A percentile compares a stretch with the other conserved stretches of the same genome.
These are phyloP conservation scores for Casuarina cunninghamiana DNA, from an alignment of 306 rosid species.

Conservation along the genomic window DNA sequence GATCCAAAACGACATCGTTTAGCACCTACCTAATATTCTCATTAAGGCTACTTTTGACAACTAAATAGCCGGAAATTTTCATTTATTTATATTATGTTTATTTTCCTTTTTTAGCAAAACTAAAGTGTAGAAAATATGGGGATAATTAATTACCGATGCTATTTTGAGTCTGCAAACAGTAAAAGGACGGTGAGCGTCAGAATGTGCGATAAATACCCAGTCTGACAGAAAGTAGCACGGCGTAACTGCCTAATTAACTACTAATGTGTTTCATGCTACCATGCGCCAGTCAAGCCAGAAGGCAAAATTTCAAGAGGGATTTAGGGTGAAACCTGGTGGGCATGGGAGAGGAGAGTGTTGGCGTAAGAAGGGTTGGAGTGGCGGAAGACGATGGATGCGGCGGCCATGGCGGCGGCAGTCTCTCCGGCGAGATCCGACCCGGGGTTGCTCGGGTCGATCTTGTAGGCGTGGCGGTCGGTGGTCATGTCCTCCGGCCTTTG, in stretches of 20 bases:
- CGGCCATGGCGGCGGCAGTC: constrained; percentile 99
- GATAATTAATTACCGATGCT: background rate
- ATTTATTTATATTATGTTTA: too few relatives aligned
- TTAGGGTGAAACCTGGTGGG: constrained; percentile 60
- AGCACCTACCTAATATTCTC: too few relatives aligned
- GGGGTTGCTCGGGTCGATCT: constrained; percentile 83
- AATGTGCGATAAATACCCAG: constrained; percentile 18
- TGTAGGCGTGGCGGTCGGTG: constrained; percentile 90
- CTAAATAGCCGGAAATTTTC: too few relatives aligned
- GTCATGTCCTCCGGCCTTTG: constrained; percentile 99
- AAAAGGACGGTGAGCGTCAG: background rate
- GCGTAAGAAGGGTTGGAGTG: constrained; percentile 76
- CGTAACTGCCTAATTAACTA: constrained; percentile 44
- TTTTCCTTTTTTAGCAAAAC: too few relatives aligned
- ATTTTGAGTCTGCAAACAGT: background rate
- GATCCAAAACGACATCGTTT: constrained; percentile 9
- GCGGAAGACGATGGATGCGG: constrained; percentile 93
- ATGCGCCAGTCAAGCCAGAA: constrained; percentile 11
- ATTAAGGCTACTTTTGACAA: too few relatives aligned
- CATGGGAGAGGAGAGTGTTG: constrained; percentile 71
- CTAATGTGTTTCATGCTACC: constrained; percentile 22
- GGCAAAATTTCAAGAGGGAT: background rate
- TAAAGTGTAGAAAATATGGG: too few relatives aligned
- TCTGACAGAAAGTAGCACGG: constrained; percentile 37
- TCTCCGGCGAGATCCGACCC: constrained; percentile 99